Evolutionary conservation across 2,329 filamentous ascomycete species (phyloP), one percentile per base, ranked within the genome.

Genomic region (Fusarium nelsonii): DNA sequence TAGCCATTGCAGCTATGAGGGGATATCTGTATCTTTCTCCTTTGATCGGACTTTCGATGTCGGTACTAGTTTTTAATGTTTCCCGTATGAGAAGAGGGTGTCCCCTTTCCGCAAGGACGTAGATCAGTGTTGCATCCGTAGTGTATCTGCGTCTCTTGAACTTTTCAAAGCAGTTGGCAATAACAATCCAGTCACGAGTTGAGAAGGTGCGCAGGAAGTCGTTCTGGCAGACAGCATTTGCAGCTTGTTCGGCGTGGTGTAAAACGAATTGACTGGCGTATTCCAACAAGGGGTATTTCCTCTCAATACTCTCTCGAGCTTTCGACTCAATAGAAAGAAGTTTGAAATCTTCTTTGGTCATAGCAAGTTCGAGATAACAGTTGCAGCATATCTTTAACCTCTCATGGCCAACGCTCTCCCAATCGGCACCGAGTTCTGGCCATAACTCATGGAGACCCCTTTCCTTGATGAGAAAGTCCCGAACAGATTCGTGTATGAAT

Each of bases 401-500:
- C 0, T 69, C 40, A 1, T 74, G 65, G 1, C 67, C 59, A 0
- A n/a, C 1, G 1, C 40, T 39, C 14, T 50, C 32, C 41, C 62
- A 69, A 0, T 71, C 40, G 0, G 4, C 11, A 2, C 41, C 49
- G 1, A 72, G 30, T 0, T 63, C 62, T 2, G 72, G 53, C 71
- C 72, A 75, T 0, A 74, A 34, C 8, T 58, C 53, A 0, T 48
- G 10, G 0, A 81, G 62, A 0, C 81, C 80, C 0, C 70, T 60
- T 2, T 79, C 78, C 9, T 78, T 78, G 4, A 84, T 23, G 0
- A 87, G 74, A 45, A 83, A 86, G 11, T 86, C 84, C 1, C 79
- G 72, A 0, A 86, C 83, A 0, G 84, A 84, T 65, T 86, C 82
- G 39, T 87, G 84, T 7, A 87, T 86, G 70, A 87, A 88, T 59